Evolutionary conservation across 1,284 basidiomycete genomes (phyloP), one percentile per base, ranked within the genome.

Genomic region (Ustilago curta): DNA sequence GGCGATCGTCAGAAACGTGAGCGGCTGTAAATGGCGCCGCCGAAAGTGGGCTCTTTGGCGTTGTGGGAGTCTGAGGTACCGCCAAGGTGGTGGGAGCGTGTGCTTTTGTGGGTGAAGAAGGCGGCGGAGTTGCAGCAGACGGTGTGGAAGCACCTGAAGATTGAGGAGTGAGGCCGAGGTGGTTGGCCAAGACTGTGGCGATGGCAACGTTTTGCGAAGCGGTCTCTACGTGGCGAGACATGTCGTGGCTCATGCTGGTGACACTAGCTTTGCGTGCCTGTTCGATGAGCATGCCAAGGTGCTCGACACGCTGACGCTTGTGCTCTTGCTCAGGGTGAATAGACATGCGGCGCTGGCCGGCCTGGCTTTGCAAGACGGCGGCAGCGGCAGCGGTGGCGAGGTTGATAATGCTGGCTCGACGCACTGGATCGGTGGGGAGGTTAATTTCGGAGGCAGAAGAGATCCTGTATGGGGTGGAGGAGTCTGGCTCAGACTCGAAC

Each of bases 391-490:
- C 71, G 2, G 71, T 75, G 4, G 71, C 71, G 1, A 75, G 59
- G 49, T 75, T 69, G 63, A 75, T 75, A 67, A 75, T 75, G 62
- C 71, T 75, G 23, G 67, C 71, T 25, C 71, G 45, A 21, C 71
- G 71, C 14, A 55, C 35, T 3, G 71, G 67, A 23, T 75, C 71
- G 32, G 51, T 40, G 6, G 71, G 67, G 29, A 75, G 56, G 25
- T 63, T 59, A 4, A 75, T 57, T 39, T 75, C 71, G 16, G 59
- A 21, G 14, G 71, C 62, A 0, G 71, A 62, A 35, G 70, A 51
- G 16, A 58, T 32, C 42, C 40, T 56, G 55, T 42, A 70, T 23
- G 56, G 37, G 19, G 31, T 53, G 18, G 64, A 51, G 3, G 51
- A 31, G 19, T 62, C 67, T 37, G 60, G 3, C 2, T 75, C 71